phyloP scores from a whole-genome alignment of 192 early-diverging fungal genomes.

The Entomortierella beljakovae region DNA sequence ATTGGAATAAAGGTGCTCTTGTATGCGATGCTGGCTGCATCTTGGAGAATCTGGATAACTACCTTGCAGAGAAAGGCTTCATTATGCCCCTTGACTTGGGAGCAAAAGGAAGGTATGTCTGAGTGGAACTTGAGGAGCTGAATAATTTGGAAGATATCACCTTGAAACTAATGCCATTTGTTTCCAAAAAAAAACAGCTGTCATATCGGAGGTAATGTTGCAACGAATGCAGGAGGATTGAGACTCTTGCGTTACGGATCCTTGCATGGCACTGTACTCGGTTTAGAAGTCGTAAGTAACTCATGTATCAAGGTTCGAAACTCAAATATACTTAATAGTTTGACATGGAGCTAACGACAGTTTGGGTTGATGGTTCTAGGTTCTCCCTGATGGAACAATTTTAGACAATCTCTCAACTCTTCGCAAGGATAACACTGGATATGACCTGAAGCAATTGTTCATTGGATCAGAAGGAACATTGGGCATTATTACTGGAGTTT shows the following conservation, averaged over 20 bases:
- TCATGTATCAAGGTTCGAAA: background rate
- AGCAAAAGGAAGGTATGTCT: constrained; percentile 76
- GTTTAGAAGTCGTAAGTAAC: constrained; percentile 85
- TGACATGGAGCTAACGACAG: background rate
- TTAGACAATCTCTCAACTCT: constrained; percentile 86
- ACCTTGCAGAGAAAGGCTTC: constrained; percentile 83
- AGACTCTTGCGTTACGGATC: constrained; percentile 96
- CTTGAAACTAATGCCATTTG: background rate
- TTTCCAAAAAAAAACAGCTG: too few relatives aligned
- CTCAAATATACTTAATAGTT: background rate
- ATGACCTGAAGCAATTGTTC: constrained; percentile 98
- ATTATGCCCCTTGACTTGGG: constrained; percentile 96
- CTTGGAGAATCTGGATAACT: constrained; percentile 90
- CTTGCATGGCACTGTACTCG: constrained; percentile 95
- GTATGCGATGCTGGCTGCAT: constrained; percentile 94
- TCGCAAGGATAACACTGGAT: constrained; percentile 98
- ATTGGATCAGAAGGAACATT: constrained; percentile 97
- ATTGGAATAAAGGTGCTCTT: constrained; percentile 80
- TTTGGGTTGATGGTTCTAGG: constrained; percentile 31
- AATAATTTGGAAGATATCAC: background rate
- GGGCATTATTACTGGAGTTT: constrained; percentile 93
- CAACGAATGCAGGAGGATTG: constrained; percentile 98
- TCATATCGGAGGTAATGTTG: constrained; percentile 98
- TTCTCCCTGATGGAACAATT: constrained; percentile 92
- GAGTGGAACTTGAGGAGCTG: background rate